Base-by-base conservation (phyloP, 768 basidiomycete genomes). In the Boletus fagicola region DNA sequence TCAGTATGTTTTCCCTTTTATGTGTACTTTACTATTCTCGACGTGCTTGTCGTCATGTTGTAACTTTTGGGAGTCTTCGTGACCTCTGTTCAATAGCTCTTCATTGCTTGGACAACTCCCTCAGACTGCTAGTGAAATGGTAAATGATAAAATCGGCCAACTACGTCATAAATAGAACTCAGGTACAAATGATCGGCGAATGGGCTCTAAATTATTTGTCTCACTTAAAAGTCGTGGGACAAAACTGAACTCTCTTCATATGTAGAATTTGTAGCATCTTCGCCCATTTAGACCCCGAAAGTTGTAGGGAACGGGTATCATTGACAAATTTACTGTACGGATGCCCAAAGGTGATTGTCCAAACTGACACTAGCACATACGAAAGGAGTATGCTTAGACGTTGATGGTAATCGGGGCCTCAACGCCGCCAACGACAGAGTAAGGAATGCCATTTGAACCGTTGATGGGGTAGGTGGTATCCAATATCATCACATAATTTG, bases 371-470 rank as follows among this genome's bases (percentile, higher is more conserved):
- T 13, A 4, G 3, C 1, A 33, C 11, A 18, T 38, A 47, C 18
- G 6, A 18, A 42, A 56, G 46, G 3, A 46, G 10, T 10, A 36
- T 28, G 22, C 22, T 62, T 39, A 67, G 4, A 58, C 46, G 0
- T 46, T 62, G 54, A 71, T 65, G 26, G 59, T 53, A 22, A 72
- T 62, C 20, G 45, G 13, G 8, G 9, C 15, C 26, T 63, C 58
- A n/a, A 61, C 5, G 24, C 68, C 48, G 26, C 68, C 68, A 5
- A 70, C 68, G 40, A 58, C 60, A 45, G 50, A 69, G 53, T 65
- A 70, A n/a, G 51, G 49, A 3, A 26, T 50, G n/a, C 70, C 68
- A 30, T 60, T 56, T n/a, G 62, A 24, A 9, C 69, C 71, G 8
- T 55, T 56, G 51, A 51, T 2, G 13, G 69, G 45, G 49, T 57